Evolutionary conservation across 2,329 filamentous ascomycete genomes (phyloP).

Genomic region (Pseudonectria foliicola): DNA sequence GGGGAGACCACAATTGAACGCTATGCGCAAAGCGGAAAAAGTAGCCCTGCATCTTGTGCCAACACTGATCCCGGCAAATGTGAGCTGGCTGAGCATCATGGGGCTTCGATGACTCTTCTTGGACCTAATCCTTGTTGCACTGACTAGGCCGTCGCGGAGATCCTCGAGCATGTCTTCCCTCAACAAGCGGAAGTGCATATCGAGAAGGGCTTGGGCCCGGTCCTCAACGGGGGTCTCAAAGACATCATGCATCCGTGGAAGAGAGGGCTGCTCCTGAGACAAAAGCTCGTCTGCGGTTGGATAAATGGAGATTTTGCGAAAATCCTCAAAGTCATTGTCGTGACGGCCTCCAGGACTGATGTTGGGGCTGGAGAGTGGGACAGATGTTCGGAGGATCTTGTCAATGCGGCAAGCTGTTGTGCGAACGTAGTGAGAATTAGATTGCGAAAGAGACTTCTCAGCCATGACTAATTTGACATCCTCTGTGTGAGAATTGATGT

Average conservation of each 20-base stretch:
- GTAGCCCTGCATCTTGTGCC: slow-evolving; percentile 22
- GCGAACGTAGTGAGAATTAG: slow-evolving; percentile 17
- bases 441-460: slow-evolving; percentile 15
- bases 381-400: slow-evolving; percentile 27
- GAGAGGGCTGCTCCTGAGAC: slow-evolving; percentile 46
- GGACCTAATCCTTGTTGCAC: slow-evolving; percentile 38
- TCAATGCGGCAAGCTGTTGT: slow-evolving; percentile 30
- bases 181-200: slow-evolving; percentile 65
- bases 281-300: slow-evolving; percentile 60
- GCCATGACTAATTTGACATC: slow-evolving; percentile 22
- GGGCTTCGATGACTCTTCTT: slow-evolving; percentile 38
- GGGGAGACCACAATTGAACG: slow-evolving; percentile 39
- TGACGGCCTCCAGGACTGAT: slow-evolving; percentile 57
- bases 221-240: slow-evolving; percentile 27
- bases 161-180: slow-evolving; percentile 65
- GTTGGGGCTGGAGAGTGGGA: slow-evolving; percentile 1
- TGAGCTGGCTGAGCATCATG: slow-evolving; percentile 33
- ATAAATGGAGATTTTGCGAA: slow-evolving; percentile 53
- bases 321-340: slow-evolving; percentile 63
- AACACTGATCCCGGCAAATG: slow-evolving; percentile 31
- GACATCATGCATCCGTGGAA: slow-evolving; percentile 45
- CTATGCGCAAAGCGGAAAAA: slow-evolving; percentile 30
- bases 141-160: slow-evolving; percentile 53
- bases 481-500: slow-evolving; percentile 4
- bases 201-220: slow-evolving; percentile 47